phyloP scores from a whole-genome alignment of 164 flowering plant species.

The Magnolia kwangsiensis region DNA sequence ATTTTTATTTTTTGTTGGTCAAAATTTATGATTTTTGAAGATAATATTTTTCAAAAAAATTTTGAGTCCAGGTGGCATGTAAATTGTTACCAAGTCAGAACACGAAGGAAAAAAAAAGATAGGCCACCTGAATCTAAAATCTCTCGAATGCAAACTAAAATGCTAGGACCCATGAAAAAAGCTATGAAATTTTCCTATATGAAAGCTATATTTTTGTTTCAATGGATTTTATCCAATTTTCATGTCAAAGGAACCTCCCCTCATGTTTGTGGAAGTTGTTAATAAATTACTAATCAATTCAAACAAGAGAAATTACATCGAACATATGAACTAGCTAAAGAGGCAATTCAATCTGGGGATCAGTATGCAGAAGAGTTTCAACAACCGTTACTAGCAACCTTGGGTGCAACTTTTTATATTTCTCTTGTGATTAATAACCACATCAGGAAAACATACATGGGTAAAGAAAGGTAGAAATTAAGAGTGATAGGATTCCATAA shows the following conservation, averaged over 20 bases:
- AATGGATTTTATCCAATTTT: too few relatives aligned
- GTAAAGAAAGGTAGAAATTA: neutral
- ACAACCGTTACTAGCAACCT: slow-evolving; percentile 84
- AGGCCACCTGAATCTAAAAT: too few relatives aligned
- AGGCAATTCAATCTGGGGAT: slow-evolving; percentile 86
- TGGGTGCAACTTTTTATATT: slow-evolving; percentile 61
- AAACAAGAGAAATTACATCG: slow-evolving; percentile 51
- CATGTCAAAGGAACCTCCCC: neutral
- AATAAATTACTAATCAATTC: neutral
- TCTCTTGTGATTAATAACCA: slow-evolving; percentile 44
- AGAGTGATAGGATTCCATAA: neutral
- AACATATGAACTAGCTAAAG: slow-evolving; percentile 88
- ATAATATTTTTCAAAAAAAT: too few relatives aligned
- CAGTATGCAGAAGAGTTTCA: slow-evolving; percentile 73
- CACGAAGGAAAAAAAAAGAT: too few relatives aligned
- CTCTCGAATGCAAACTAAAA: too few relatives aligned
- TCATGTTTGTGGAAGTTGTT: neutral
- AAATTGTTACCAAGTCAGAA: too few relatives aligned
- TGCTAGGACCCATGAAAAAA: too few relatives aligned
- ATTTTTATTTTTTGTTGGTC: too few relatives aligned
- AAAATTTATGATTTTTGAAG: too few relatives aligned
- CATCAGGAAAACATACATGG: neutral
- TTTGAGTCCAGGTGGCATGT: too few relatives aligned
- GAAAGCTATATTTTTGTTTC: too few relatives aligned
- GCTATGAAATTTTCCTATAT: too few relatives aligned